These are phyloP conservation scores for Teunomyces atbi DNA, from an alignment of 805 yeast species.

Conservation along the genomic window DNA sequence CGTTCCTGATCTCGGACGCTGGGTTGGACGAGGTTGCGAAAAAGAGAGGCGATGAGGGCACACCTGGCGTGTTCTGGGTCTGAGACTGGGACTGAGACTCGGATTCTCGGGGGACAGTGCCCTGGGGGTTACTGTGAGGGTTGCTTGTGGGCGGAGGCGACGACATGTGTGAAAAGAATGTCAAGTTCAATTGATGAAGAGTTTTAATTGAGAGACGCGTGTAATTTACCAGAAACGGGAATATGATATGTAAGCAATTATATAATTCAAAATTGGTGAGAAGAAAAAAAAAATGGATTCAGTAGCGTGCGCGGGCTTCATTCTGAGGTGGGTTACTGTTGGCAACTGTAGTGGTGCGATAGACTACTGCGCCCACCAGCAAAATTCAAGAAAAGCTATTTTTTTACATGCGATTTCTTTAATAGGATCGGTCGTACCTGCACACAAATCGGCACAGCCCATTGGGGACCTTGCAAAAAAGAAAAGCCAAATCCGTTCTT, in stretches of 20 bases:
- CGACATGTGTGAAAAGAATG: constrained; percentile 7
- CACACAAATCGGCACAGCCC: not conserved
- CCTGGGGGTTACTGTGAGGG: constrained; percentile 28
- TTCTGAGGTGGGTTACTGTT: no score
- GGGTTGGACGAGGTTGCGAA: constrained; percentile 48
- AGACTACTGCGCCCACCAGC: no score
- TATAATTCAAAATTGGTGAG: not conserved
- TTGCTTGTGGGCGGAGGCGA: constrained; percentile 32
- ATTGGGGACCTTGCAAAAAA: not conserved
- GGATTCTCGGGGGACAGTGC: constrained; percentile 29
- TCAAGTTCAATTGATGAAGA: not conserved
- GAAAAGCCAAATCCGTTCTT: not conserved
- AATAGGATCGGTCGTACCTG: not conserved
- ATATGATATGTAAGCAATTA: not conserved
- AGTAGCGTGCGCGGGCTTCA: no score
- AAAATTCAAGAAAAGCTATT: no score
- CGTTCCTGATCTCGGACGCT: constrained; percentile 34
- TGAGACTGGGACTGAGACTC: constrained; percentile 38
- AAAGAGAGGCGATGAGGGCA: constrained; percentile 58
- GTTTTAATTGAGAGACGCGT: constrained; percentile 21
- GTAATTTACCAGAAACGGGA: constrained; percentile 7
- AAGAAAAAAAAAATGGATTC: no score
- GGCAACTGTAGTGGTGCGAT: no score
- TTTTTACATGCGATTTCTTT: no score
- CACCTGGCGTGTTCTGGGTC: constrained; percentile 32